phyloP scores from a whole-genome alignment of 257 asterid species.

The Solanum virginianum region DNA sequence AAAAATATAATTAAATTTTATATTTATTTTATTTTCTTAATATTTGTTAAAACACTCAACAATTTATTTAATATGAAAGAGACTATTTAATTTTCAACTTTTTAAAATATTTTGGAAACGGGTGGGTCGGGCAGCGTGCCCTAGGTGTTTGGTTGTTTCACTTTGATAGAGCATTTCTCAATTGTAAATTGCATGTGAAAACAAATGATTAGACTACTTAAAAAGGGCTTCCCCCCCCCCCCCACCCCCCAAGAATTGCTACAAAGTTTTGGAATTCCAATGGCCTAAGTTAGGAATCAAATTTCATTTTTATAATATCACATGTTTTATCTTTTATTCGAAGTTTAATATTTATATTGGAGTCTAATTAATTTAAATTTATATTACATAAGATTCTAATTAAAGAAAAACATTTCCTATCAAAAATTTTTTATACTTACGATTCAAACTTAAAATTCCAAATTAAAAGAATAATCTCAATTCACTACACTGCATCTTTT shows the following conservation, averaged over 20 bases:
- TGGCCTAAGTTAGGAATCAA: background rate
- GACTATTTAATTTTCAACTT: background rate
- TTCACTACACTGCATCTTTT: no score
- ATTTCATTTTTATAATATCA: no score
- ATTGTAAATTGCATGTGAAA: background rate
- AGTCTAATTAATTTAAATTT: no score
- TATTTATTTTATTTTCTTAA: no score
- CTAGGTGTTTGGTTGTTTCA: background rate
- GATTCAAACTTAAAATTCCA: accelerated
- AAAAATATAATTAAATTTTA: no score
- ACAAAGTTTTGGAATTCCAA: background rate
- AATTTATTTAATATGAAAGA: no score
- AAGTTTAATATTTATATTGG: no score
- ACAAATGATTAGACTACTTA: background rate
- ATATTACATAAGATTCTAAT: accelerated
- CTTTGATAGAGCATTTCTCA: background rate
- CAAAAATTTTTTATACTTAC: no score
- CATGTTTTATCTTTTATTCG: no score
- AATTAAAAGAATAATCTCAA: no score
- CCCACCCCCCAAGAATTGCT: background rate
- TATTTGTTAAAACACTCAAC: accelerated
- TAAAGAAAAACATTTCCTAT: background rate
- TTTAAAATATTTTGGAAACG: background rate
- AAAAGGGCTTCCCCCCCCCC: background rate
- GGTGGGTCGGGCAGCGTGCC: background rate